Evolutionary conservation across 2,329 filamentous ascomycete species (phyloP), one percentile per base, ranked within the genome.

Genomic region (Trematosphaeria pertusa): DNA sequence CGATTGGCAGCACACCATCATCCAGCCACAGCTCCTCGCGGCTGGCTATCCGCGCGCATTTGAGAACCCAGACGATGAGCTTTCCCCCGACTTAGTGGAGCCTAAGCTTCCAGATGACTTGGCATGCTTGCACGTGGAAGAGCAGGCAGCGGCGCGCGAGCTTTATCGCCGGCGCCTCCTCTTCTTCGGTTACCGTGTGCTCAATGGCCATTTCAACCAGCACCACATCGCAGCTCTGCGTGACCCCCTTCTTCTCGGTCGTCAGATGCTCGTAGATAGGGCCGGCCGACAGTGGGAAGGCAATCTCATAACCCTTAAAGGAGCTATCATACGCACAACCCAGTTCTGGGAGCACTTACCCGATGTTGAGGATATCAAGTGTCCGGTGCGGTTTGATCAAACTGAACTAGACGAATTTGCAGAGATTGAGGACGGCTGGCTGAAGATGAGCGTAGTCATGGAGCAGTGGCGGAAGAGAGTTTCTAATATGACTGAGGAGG

Each of bases 191-290:
- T 55, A 55, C 37, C 37, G 33, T 33, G 39, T 50, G 33, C 28
- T 52, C 36, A 55, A 46, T 26, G 48, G 52, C 32, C 38, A 44
- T 39, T 37, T 45, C 17, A 50, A 52, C 37, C 35, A 50, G 36
- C 19, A 15, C n/a, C 52, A 55, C 24, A 46, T 53, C 44, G 44
- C 43, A 14, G 44, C 49, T 20, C 41, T 56, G 12, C 49, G 38
- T 24, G 50, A 56, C 14, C 53, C 53, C 14, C 46, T 53, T 22
- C 40, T 50, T 46, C 46, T 44, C 37, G 46, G 46, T 43, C 46
- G 53, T 26, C 50, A 50, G 32, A 44, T 56, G 46, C 49, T 56
- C 21, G 53, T 56, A 12, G 53, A 53, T 37, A 43, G 50, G 15
- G 52, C 50, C 14, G 46, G 46, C 34, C 49, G 53, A 21, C 46